phyloP scores from a whole-genome alignment of 1,284 basidiomycete genomes.

The Xerocomus minutiporus region DNA sequence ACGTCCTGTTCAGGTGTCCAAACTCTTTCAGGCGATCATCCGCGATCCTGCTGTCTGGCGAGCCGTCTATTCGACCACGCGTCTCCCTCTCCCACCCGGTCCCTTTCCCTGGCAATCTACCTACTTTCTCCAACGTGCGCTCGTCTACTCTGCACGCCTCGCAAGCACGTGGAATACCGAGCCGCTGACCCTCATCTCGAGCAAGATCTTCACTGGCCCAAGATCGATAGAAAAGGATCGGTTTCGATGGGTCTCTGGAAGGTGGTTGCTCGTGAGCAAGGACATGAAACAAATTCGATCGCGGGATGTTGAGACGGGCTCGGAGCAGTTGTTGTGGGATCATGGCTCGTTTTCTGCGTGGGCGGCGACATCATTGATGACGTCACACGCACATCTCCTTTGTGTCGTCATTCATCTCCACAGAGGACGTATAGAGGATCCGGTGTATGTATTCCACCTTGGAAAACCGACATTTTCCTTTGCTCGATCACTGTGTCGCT shows the following conservation, averaged over 20 bases:
- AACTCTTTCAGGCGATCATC: slow-evolving; percentile 11
- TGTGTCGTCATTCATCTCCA: slow-evolving; percentile 16
- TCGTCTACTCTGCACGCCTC: slow-evolving; percentile 17
- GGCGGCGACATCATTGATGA: slow-evolving; percentile 12
- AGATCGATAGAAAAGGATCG: slow-evolving; percentile 5
- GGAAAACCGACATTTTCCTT: not conserved
- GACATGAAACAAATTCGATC: slow-evolving; percentile 8
- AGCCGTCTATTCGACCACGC: slow-evolving; percentile 7
- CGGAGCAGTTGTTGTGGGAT: slow-evolving; percentile 17
- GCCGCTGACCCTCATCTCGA: slow-evolving; percentile 10
- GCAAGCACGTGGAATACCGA: slow-evolving; percentile 14
- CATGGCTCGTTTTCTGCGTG: slow-evolving; percentile 8
- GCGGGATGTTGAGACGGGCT: slow-evolving; percentile 17
- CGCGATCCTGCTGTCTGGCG: slow-evolving; percentile 15
- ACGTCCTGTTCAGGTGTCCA: slow-evolving; percentile 16
- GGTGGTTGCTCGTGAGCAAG: slow-evolving; percentile 19
- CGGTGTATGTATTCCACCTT: slow-evolving; percentile 14
- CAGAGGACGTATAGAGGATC: slow-evolving; percentile 11
- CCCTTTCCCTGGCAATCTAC: slow-evolving; percentile 19
- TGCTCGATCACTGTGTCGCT: not conserved
- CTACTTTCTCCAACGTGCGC: slow-evolving; percentile 13
- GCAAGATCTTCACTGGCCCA: slow-evolving; percentile 2
- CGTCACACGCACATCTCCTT: slow-evolving; percentile 11
- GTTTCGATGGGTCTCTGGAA: slow-evolving; percentile 13
- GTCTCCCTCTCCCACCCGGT: slow-evolving; percentile 18